Base-by-base conservation (phyloP, 2,329 filamentous ascomycete genomes). In the Verticillium isaacii region DNA sequence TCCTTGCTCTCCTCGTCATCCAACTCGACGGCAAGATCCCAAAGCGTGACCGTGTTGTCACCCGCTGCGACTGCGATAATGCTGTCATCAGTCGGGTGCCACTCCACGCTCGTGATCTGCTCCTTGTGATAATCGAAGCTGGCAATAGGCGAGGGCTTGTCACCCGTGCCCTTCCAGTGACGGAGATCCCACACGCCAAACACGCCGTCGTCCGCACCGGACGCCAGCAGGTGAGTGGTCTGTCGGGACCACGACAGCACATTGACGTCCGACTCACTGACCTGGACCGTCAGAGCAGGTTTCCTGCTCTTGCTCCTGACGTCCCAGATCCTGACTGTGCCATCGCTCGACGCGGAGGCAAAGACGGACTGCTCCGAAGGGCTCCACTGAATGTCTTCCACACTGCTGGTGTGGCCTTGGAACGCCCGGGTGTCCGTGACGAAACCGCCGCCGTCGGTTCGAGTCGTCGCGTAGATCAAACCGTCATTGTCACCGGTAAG, bases 381-480 rank as follows among this genome's bases (percentile, higher is more conserved):
- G 59, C 92, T 96, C 95, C 95, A 99, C 76, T 98, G 94, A 32
- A 99, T 81, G 73, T 99, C 95, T 80, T 99, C 95, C 17, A 99
- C 88, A 59, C 91, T 94, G 71, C 88, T 86, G 9, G 84, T 85
- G 80, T 99, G 95, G 58, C 93, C 94, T 25, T 86, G 86, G 78
- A 96, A 96, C 1, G 94, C 82, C 54, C 90, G 85, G 14, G 85
- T 91, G 74, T 97, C 93, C 5, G 93, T 96, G 19, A 91, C 89
- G 84, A 93, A 98, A 65, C 91, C 90, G 59, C 93, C 95, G 63
- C 91, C 92, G 71, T 95, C 91, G 58, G 89, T 93, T 62, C 92
- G 85, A 8, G 92, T 93, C 1, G 94, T 97, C 63, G 89, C 82
- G 76, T 93, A 98, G 72, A 99, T 97, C 64, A 90, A 81, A 63